Percentiles rank a stretch among this genome's conserved stretches.
Conservation (phyloP, 805 yeast species). For the Millerozyma acaciae region DNA sequence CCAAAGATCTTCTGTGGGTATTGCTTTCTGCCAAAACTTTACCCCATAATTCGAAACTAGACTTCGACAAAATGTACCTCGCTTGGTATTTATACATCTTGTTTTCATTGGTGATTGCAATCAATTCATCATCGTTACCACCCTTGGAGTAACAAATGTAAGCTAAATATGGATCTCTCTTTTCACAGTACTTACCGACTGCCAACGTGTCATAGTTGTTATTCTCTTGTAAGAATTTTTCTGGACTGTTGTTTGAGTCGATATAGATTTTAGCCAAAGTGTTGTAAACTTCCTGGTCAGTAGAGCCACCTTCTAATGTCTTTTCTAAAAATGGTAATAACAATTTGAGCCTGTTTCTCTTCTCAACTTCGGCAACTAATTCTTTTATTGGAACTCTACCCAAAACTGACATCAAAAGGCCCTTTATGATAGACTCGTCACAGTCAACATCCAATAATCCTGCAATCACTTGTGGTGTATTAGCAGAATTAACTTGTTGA, state of each 20-base stretch:
- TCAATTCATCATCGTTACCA: conserved; percentile 81
- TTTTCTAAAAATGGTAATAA: conserved; percentile 91
- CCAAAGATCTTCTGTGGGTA: conserved; percentile 81
- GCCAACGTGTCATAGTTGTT: conserved; percentile 84
- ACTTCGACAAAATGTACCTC: conserved; percentile 84
- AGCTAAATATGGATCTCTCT: conserved; percentile 97
- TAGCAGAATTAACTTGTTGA: conserved; percentile 94
- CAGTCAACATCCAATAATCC: conserved; percentile 96
- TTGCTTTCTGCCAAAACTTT: conserved; percentile 72
- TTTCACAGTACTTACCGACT: conserved; percentile 98
- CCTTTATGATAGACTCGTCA: conserved; percentile 83
- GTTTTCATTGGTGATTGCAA: conserved; percentile 91
- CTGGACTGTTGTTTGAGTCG: conserved; percentile 96
- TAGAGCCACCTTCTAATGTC: conserved; percentile 75
- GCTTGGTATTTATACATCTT: conserved; percentile 99
- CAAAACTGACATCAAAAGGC: conserved; percentile 73
- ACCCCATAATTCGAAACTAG: conserved; percentile 82
- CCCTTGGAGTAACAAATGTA: conserved; percentile 98
- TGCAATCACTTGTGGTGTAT: conserved; percentile 95
- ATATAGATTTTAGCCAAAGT: conserved; percentile 96
- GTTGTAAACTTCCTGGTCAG: conserved; percentile 88
- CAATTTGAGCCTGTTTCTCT: conserved; percentile 89
- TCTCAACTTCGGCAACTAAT: conserved; percentile 91
- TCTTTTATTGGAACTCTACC: conserved; percentile 93
- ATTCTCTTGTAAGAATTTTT: conserved; percentile 91